Conservation (phyloP, 192 early-diverging fungal genomes). For the Phycomyces nitens region DNA sequence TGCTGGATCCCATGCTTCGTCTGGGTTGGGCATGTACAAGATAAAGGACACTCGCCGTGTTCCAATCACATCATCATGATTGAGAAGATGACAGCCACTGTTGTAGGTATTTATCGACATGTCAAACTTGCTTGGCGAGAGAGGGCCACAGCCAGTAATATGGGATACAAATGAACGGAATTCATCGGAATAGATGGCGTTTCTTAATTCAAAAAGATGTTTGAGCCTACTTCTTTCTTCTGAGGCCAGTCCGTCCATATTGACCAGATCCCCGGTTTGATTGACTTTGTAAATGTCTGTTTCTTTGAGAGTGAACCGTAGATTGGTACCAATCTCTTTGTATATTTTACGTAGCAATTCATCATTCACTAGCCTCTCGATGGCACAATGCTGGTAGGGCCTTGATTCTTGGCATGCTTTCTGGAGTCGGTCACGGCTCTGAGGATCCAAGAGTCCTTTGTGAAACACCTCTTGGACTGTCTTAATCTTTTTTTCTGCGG, state of each 20-base stretch:
- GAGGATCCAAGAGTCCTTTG: too few species aligned
- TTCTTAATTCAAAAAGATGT: constrained; percentile 57
- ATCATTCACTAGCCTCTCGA: constrained; percentile 58
- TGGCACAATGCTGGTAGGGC: constrained; percentile 64
- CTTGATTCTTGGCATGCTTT: constrained; percentile 28
- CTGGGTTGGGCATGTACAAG: constrained; percentile 67
- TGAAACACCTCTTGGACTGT: too few species aligned
- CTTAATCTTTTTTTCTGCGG: too few species aligned
- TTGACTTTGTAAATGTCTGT: constrained; percentile 77
- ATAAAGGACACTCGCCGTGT: constrained; percentile 73
- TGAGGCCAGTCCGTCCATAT: constrained; percentile 67
- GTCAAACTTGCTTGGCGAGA: constrained; percentile 66
- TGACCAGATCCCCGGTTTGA: constrained; percentile 79
- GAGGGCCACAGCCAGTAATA: constrained; percentile 67
- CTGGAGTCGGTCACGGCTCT: not conserved
- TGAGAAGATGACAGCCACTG: constrained; percentile 67
- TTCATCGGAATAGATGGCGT: constrained; percentile 70
- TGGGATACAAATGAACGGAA: constrained; percentile 64
- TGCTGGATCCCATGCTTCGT: constrained; percentile 49
- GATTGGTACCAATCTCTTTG: constrained; percentile 51
- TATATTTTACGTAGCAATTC: constrained; percentile 57
- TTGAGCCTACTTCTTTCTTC: constrained; percentile 52
- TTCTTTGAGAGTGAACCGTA: constrained; percentile 78
- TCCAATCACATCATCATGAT: constrained; percentile 82
- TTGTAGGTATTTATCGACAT: constrained; percentile 72